Percentiles rank a stretch among this genome's conserved stretches.
phyloP scores from a whole-genome alignment of 1,284 basidiomycete species.

The Melanopsichium pennsylvanicum region DNA sequence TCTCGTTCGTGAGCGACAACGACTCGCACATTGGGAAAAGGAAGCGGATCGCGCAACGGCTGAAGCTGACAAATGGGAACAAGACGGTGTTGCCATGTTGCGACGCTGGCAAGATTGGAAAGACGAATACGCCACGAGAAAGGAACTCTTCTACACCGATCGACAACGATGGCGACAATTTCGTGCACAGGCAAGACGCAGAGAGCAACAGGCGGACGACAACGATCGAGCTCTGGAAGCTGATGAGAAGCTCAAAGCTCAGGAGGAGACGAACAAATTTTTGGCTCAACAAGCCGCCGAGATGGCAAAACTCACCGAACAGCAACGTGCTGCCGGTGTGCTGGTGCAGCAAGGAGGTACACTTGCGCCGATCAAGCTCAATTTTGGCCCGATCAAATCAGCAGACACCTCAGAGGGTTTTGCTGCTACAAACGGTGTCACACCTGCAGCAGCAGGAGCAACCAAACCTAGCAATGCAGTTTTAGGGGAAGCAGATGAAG shows the following conservation, averaged over 20 bases:
- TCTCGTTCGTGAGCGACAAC: slow-evolving; percentile 34
- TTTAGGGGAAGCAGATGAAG: slow-evolving; percentile 53
- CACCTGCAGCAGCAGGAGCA: background rate
- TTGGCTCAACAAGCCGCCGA: slow-evolving; percentile 58
- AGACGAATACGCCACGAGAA: slow-evolving; percentile 27
- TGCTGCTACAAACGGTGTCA: background rate
- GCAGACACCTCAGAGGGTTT: background rate
- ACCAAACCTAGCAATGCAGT: slow-evolving; percentile 16
- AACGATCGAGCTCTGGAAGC: slow-evolving; percentile 34
- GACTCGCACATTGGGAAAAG: slow-evolving; percentile 56
- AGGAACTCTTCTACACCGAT: slow-evolving; percentile 51
- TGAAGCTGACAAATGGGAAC: slow-evolving; percentile 30
- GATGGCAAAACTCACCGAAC: slow-evolving; percentile 51
- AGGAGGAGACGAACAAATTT: slow-evolving; percentile 56
- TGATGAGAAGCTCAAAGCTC: slow-evolving; percentile 37
- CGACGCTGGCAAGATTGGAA: slow-evolving; percentile 38
- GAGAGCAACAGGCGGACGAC: slow-evolving; percentile 53
- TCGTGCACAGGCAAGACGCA: slow-evolving; percentile 29
- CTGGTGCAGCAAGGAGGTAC: slow-evolving; percentile 38
- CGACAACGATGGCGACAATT: slow-evolving; percentile 55
- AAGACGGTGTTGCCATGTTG: slow-evolving; percentile 16
- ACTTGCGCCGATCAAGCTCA: slow-evolving; percentile 57
- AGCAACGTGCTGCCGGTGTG: slow-evolving; percentile 55
- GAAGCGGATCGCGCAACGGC: slow-evolving; percentile 25
- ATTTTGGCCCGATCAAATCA: slow-evolving; percentile 20